phyloP scores from a whole-genome alignment of 495 filamentous ascomycete genomes.

The Aspergillus funiculosus region DNA sequence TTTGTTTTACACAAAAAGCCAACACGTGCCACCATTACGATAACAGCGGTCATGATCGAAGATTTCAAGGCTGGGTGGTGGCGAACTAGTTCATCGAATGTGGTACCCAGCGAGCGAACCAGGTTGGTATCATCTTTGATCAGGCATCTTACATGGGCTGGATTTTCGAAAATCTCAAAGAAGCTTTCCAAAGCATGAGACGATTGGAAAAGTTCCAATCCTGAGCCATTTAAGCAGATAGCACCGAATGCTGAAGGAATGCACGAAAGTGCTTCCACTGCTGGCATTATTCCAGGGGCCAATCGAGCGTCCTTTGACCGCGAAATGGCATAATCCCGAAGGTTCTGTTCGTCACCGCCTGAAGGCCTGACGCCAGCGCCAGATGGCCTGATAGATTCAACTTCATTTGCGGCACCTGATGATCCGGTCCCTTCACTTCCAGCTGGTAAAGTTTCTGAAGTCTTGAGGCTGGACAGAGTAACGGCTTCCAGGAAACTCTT shows the following conservation, averaged over 20 bases:
- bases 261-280: slow-evolving; percentile 75
- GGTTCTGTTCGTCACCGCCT: slow-evolving; percentile 18
- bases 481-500: slow-evolving; percentile 75
- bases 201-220: slow-evolving; percentile 83
- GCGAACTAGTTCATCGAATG: slow-evolving; percentile 89
- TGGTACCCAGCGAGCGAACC: slow-evolving; percentile 57
- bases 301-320: slow-evolving; percentile 39
- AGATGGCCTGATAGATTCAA: slow-evolving; percentile 20
- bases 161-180: slow-evolving; percentile 91
- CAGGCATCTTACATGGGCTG: slow-evolving; percentile 79
- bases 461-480: slow-evolving; percentile 47
- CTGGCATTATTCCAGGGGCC: slow-evolving; percentile 72
- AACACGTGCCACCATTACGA: slow-evolving; percentile 79
- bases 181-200: slow-evolving; percentile 78
- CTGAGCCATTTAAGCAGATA: slow-evolving; percentile 81
- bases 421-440: slow-evolving; percentile 19
- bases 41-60: slow-evolving; percentile 69
- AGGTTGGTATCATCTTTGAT: slow-evolving; percentile 62
- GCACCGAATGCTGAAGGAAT: slow-evolving; percentile 87
- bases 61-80: slow-evolving; percentile 83
- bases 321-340: slow-evolving; percentile 31
- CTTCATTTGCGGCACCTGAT: slow-evolving; percentile 20
- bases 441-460: slow-evolving; percentile 27
- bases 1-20: slow-evolving; percentile 60
- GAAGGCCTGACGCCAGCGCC: slow-evolving; percentile 15